A percentile compares a stretch with the other conserved stretches of the same genome.
phyloP scores from a whole-genome alignment of 805 yeast species.

The Barnettozyma siamensis region DNA sequence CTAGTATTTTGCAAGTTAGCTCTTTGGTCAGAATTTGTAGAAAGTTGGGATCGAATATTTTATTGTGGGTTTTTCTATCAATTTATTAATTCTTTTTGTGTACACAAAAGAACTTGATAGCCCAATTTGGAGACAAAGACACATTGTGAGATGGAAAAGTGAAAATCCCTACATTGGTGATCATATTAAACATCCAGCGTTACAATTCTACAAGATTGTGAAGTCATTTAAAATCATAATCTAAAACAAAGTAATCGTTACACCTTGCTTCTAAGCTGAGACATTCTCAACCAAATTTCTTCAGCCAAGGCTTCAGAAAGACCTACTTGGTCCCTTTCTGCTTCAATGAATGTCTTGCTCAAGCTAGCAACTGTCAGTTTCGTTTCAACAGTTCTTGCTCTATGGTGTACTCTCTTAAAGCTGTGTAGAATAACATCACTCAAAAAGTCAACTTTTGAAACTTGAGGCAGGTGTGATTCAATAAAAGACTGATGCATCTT shows the following conservation, averaged over 20 bases:
- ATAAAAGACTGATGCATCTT: neutral
- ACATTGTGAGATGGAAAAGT: too few species aligned
- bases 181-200: too few species aligned
- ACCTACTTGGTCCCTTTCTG: slow-evolving; percentile 56
- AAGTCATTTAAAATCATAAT: neutral
- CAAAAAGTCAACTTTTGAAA: slow-evolving; percentile 28
- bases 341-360: slow-evolving; percentile 33
- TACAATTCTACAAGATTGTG: neutral
- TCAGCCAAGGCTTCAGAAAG: slow-evolving; percentile 61
- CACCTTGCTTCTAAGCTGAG: slow-evolving; percentile 11
- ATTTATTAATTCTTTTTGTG: too few species aligned
- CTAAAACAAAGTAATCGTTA: neutral
- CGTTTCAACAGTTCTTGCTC: slow-evolving; percentile 50
- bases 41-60: too few species aligned
- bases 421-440: slow-evolving; percentile 40
- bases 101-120: too few species aligned
- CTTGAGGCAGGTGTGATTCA: neutral
- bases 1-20: too few species aligned
- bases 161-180: too few species aligned
- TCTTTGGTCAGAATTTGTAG: neutral
- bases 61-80: too few species aligned
- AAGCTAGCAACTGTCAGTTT: slow-evolving; percentile 39
- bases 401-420: slow-evolving; percentile 39
- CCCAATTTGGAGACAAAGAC: too few species aligned
- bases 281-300: slow-evolving; percentile 44